Evolutionary conservation across 2,329 filamentous ascomycete species (phyloP).

Genomic region (Paecilomyces variotii): DNA sequence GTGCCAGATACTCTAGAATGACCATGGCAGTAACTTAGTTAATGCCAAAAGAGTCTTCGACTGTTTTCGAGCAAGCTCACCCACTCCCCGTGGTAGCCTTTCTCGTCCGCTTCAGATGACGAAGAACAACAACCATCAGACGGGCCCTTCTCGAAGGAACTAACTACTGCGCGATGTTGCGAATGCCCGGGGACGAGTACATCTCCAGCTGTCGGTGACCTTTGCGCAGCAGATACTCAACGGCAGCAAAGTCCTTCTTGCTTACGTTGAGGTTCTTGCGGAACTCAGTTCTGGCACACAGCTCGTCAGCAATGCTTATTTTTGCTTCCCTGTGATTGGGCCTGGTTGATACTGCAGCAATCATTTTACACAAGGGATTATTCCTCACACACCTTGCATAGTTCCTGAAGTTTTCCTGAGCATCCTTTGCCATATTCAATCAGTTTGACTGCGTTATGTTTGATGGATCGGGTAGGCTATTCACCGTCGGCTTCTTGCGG

Average conservation of each 20-base stretch:
- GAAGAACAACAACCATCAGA: not conserved
- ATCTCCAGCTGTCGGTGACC: slow-evolving; percentile 73
- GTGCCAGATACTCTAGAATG: not conserved
- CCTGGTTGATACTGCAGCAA: slow-evolving; percentile 1
- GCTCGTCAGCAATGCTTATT: slow-evolving; percentile 5
- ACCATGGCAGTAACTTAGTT: not conserved
- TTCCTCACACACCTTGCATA: slow-evolving; percentile 31
- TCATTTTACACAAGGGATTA: not conserved
- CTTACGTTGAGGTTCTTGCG: slow-evolving; percentile 58
- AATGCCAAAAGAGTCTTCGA: not conserved
- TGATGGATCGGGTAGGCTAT: slow-evolving; percentile 13
- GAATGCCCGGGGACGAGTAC: slow-evolving; percentile 72
- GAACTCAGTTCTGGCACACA: slow-evolving; percentile 60
- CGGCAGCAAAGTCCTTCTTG: slow-evolving; percentile 77
- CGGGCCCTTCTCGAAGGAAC: not conserved
- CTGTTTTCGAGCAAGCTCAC: not conserved
- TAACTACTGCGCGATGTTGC: slow-evolving; percentile 51
- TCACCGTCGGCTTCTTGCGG: slow-evolving; percentile 68
- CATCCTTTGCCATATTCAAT: slow-evolving; percentile 20
- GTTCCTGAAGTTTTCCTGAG: slow-evolving; percentile 32
- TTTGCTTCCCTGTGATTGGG: not conserved
- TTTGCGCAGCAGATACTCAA: slow-evolving; percentile 78
- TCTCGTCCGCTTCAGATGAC: not conserved
- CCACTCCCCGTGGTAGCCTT: not conserved
- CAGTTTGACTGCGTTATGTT: not conserved